phyloP scores from a whole-genome alignment of 768 basidiomycete genomes.

The Kwoniella mangroviensis region DNA sequence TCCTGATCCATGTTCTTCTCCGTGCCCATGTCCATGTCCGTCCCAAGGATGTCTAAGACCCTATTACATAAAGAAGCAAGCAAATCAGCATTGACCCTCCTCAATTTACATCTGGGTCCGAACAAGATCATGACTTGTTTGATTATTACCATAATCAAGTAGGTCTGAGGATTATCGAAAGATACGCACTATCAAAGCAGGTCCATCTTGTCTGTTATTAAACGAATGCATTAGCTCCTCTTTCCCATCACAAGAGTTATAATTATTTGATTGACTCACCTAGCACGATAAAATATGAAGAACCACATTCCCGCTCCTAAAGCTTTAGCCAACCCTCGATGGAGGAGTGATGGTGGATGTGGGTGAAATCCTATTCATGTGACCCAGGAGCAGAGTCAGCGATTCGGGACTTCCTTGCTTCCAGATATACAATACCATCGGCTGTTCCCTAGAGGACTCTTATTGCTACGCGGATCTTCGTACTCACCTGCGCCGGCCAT shows the following conservation, averaged over 20 bases:
- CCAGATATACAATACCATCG: too few relatives aligned
- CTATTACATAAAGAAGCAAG: conserved; percentile 26
- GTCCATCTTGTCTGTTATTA: conserved; percentile 71
- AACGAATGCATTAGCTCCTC: conserved; percentile 5
- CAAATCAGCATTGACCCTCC: background rate
- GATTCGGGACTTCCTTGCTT: too few relatives aligned
- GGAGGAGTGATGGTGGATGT: conserved; percentile 76
- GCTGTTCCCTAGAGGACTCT: too few relatives aligned
- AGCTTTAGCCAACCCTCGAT: conserved; percentile 79
- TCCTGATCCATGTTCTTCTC: conserved; percentile 56
- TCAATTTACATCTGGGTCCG: background rate
- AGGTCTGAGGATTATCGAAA: background rate
- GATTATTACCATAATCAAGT: background rate
- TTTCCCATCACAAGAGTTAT: conserved; percentile 26
- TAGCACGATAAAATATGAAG: conserved; percentile 94
- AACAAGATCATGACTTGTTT: background rate
- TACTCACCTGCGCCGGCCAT: conserved; percentile 45
- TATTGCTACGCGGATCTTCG: too few relatives aligned
- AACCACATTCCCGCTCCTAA: conserved; percentile 97
- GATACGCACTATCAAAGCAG: conserved; percentile 69
- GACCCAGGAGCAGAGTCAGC: background rate
- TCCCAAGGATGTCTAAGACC: conserved; percentile 67
- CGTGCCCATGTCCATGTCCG: conserved; percentile 63
- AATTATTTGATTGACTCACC: conserved; percentile 63
- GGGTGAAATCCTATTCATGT: conserved; percentile 73